Percentiles rank a stretch among this genome's conserved stretches.
Evolutionary conservation across 2,329 filamentous ascomycete genomes (phyloP).

Genomic region (Coniochaeta ligniaria): DNA sequence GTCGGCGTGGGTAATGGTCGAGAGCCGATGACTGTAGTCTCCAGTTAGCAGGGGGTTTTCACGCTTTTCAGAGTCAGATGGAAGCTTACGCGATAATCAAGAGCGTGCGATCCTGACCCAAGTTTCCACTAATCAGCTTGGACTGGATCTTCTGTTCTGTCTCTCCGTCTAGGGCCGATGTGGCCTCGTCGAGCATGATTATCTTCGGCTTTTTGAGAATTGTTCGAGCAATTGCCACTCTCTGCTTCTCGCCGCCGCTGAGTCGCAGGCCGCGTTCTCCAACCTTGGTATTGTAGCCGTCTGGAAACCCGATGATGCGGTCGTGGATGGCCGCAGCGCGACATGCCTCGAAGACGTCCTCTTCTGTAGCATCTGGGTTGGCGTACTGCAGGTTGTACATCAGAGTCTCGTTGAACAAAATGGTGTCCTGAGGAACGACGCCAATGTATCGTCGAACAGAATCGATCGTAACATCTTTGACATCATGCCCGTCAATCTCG

Average conservation of each 20-base stretch:
- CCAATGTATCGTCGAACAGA: constrained; percentile 88
- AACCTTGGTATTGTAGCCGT: constrained; percentile 45
- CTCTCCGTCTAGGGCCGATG: constrained; percentile 59
- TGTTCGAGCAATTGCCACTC: constrained; percentile 55
- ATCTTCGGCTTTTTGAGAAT: constrained; percentile 64
- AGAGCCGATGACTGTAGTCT: constrained; percentile 62
- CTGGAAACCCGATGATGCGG: constrained; percentile 43
- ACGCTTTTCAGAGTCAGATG: constrained; percentile 12
- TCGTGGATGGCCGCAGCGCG: constrained; percentile 48
- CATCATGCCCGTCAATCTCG: constrained; percentile 75
- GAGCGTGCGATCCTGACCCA: constrained; percentile 82
- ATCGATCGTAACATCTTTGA: constrained; percentile 83
- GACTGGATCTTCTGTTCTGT: constrained; percentile 51
- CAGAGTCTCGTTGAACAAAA: constrained; percentile 49
- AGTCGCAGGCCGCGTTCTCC: constrained; percentile 45
- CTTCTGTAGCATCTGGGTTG: constrained; percentile 37
- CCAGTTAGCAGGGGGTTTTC: neutral
- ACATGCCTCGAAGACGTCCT: constrained; percentile 43
- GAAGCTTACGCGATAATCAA: constrained; percentile 79
- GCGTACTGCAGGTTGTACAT: constrained; percentile 50
- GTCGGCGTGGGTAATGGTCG: constrained; percentile 78
- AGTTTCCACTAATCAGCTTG: constrained; percentile 59
- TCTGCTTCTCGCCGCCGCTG: constrained; percentile 54
- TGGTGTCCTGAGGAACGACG: constrained; percentile 93
- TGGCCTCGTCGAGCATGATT: constrained; percentile 65